Evolutionary conservation across 2,329 filamentous ascomycete genomes (phyloP), one percentile per base, ranked within the genome.

Genomic region (Beauveria sp.): DNA sequence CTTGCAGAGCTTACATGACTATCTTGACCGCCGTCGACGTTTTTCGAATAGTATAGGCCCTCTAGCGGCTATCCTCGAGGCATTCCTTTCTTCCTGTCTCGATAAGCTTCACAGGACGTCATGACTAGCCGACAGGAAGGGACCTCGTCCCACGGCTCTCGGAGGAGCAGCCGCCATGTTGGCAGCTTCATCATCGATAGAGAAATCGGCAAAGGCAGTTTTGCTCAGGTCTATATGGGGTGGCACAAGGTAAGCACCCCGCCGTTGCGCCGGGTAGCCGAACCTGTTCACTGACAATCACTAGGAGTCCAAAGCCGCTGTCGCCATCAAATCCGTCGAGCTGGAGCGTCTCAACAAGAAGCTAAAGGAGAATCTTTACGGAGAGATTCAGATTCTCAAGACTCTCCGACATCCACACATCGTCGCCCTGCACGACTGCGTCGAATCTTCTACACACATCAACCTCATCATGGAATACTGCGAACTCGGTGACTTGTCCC

Each of bases 391-490:
- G 69, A 99, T 99, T 66, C 87, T 99, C 71, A 95, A 95, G 76
- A 90, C 87, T 66, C 84, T 99, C 31, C 90, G 95, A 63, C 95
- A 99, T 75, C 95, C 95, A 31, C 95, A 99, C 72, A 97, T 99
- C 68, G 95, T 98, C 67, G 90, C 92, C 68, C 87, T 99, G 53
- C 93, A 97, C 79, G 91, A 96, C 76, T 97, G 93, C 78, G 84
- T 93, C 74, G 93, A 98, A 74, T 89, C 91, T 0, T 80, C 85
- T 3, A 88, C 88, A 24, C 90, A 96, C 71, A 97, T 98, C 76
- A 95, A 99, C 76, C 84, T 99, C 63, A 88, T 98, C 65, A 99
- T 98, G 93, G 95, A 99, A 77, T 98, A 96, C 76, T 98, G 95
- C 77, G 91, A 96, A 72, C 83, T 99, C 46, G 93, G 95, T 24